Evolutionary conservation across 257 asterid genomes (phyloP).

Genomic region (Misopates orontium): DNA sequence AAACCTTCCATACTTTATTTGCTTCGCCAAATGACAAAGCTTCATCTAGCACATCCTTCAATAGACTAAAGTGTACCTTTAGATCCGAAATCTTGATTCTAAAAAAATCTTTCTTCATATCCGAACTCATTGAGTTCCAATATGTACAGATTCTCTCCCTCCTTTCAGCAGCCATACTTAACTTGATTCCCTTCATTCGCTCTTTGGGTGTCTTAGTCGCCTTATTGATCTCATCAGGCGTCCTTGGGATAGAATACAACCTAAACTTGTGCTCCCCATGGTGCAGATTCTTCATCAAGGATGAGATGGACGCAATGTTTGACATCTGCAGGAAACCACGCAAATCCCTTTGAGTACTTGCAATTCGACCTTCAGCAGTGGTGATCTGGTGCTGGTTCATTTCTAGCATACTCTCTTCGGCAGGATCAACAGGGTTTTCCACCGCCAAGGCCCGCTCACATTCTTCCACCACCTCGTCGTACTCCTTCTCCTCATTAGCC

Average conservation of each 20-base stretch:
- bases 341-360: constrained; percentile 62
- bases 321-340: constrained; percentile 61
- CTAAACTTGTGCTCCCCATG: constrained; percentile 71
- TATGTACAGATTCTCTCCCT: too few species aligned
- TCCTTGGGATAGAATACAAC: constrained; percentile 68
- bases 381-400: too few species aligned
- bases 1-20: constrained; percentile 53
- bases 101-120: too few species aligned
- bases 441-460: too few species aligned
- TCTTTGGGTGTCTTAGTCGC: constrained; percentile 81
- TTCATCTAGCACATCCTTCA: constrained; percentile 55
- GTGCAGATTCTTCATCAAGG: constrained; percentile 74
- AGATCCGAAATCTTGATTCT: constrained; percentile 59
- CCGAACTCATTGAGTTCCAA: too few species aligned
- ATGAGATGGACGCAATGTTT: constrained; percentile 63
- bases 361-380: too few species aligned
- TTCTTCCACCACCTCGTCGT: too few species aligned
- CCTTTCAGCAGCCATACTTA: too few species aligned
- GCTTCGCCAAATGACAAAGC: constrained; percentile 57
- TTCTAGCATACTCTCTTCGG: too few species aligned
- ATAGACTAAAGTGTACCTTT: constrained; percentile 53
- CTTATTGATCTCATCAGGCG: constrained; percentile 60
- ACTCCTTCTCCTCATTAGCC: too few species aligned
- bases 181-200: constrained; percentile 77
- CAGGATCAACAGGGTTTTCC: too few species aligned